Evolutionary conservation across 768 basidiomycete genomes (phyloP).

Genomic region (Rhizopogon vulgaris): DNA sequence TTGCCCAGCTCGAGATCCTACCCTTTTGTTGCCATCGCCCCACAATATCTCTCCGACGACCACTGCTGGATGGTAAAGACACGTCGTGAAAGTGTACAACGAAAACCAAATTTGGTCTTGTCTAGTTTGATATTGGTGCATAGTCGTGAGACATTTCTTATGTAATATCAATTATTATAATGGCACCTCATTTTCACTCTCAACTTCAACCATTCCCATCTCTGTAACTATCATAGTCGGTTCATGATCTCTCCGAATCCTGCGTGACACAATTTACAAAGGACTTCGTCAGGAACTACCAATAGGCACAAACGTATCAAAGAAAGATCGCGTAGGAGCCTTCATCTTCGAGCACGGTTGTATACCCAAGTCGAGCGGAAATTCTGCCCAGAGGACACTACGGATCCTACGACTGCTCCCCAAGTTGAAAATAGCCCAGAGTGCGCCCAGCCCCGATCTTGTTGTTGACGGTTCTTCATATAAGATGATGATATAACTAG

Average conservation of each 20-base stretch:
- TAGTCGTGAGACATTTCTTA: too few relatives aligned
- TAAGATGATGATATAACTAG: too few relatives aligned
- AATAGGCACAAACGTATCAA: neutral
- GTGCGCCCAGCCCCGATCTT: constrained; percentile 66
- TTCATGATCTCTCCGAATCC: neutral
- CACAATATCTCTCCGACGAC: too few relatives aligned
- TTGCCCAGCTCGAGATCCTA: too few relatives aligned
- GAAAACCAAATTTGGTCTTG: too few relatives aligned
- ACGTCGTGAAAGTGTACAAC: too few relatives aligned
- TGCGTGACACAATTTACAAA: neutral
- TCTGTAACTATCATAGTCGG: neutral
- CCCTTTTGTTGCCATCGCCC: too few relatives aligned
- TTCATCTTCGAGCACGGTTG: constrained; percentile 49
- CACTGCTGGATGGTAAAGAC: too few relatives aligned
- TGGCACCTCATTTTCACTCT: neutral
- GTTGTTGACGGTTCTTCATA: constrained; percentile 67
- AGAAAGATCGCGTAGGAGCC: constrained; percentile 34
- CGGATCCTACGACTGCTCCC: constrained; percentile 71
- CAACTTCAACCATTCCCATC: neutral
- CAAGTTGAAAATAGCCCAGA: constrained; percentile 78
- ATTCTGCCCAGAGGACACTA: constrained; percentile 68
- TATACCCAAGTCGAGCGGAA: constrained; percentile 58
- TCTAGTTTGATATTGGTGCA: too few relatives aligned
- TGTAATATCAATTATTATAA: neutral
- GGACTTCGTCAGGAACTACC: neutral